phyloP scores from a whole-genome alignment of 192 early-diverging fungal genomes.

The Rhizophlyctis rosea region DNA sequence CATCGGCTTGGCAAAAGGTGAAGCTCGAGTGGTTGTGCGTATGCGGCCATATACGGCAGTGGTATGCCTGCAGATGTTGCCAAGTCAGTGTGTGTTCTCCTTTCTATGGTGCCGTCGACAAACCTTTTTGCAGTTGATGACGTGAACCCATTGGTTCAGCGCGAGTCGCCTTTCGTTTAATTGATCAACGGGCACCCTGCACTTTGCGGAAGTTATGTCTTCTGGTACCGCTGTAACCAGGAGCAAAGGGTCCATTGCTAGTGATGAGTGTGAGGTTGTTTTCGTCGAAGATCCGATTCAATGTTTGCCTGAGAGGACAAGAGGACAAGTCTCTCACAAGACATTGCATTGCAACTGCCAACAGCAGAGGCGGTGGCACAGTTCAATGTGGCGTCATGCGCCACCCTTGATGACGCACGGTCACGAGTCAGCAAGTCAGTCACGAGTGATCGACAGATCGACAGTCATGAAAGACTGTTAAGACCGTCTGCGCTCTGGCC shows the following conservation, averaged over 20 bases:
- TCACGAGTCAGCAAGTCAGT: no score
- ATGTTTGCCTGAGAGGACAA: no score
- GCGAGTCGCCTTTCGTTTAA: neutral
- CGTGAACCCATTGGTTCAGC: neutral
- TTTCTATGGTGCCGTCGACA: neutral
- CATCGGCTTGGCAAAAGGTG: neutral
- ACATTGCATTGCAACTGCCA: no score
- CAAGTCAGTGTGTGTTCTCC: neutral
- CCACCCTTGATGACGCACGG: no score
- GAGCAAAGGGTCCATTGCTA: neutral
- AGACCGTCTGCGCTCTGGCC: no score
- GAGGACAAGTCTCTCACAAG: no score
- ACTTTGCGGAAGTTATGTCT: neutral
- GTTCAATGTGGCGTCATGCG: no score
- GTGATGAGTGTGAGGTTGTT: conserved; percentile 1
- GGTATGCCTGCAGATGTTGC: neutral
- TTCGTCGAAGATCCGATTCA: no score
- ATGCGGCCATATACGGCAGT: neutral
- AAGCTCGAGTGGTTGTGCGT: neutral
- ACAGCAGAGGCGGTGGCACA: no score
- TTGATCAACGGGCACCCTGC: neutral
- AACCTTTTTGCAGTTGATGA: neutral
- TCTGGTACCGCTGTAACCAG: neutral
- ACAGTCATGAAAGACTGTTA: no score
- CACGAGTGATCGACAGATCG: no score